These are phyloP conservation scores for Coemansia sp. DNA, from an alignment of 192 early-diverging fungal species.

Conservation along the genomic window DNA sequence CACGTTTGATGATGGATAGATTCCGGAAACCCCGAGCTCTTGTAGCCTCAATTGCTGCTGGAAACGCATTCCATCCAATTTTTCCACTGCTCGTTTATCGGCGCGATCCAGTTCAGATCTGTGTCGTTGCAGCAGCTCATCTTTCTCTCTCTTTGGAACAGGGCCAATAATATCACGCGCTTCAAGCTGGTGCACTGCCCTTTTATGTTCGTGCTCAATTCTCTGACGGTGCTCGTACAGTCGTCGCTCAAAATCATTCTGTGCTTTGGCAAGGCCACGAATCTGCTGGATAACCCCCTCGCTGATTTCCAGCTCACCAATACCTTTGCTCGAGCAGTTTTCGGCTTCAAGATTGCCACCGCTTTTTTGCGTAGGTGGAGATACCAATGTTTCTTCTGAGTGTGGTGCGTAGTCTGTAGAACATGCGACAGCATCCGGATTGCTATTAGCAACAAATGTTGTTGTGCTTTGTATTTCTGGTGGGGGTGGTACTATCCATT, in stretches of 20 bases:
- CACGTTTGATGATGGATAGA: constrained; percentile 30
- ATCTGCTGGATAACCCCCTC: constrained; percentile 17
- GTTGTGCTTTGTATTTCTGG: constrained; percentile 22
- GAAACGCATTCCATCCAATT: constrained; percentile 47
- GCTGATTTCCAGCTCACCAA: constrained; percentile 7
- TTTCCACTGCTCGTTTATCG: constrained; percentile 32
- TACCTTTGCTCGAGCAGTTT: neutral
- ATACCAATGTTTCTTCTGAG: too few species aligned
- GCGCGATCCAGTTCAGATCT: constrained; percentile 25
- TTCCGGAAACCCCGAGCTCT: constrained; percentile 22
- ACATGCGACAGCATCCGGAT: too few species aligned
- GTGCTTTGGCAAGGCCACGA: constrained; percentile 17
- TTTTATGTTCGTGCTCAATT: constrained; percentile 30
- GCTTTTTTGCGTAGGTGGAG: too few species aligned
- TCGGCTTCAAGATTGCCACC: too few species aligned
- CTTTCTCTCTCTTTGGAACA: constrained; percentile 20
- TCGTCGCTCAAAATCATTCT: constrained; percentile 45
- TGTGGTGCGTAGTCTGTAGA: too few species aligned
- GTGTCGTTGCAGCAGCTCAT: constrained; percentile 27
- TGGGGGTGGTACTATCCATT: constrained; percentile 40
- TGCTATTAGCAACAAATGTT: neutral
- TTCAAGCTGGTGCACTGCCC: constrained; percentile 18
- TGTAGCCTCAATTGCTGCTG: constrained; percentile 39
- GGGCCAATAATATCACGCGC: constrained; percentile 31
- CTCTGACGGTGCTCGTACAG: constrained; percentile 36